A percentile compares a stretch with the other conserved stretches of the same genome.
These are phyloP conservation scores for Aspergillus saccharolyticus DNA, from an alignment of 495 filamentous ascomycete species.

Conservation along the genomic window DNA sequence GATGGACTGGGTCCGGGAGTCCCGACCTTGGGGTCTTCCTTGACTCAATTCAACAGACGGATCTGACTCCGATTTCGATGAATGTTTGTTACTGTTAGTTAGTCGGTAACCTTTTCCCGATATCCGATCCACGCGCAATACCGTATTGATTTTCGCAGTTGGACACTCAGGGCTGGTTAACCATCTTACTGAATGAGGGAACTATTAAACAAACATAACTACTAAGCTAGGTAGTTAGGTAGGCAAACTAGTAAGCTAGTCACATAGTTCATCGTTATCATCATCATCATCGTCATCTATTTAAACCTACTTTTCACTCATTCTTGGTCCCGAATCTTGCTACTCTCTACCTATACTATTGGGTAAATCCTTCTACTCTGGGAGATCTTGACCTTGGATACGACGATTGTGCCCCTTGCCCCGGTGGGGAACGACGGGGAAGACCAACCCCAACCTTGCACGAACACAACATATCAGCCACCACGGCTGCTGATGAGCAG, in stretches of 20 bases:
- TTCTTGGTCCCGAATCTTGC: not conserved
- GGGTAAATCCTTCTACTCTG: not conserved
- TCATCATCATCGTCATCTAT: not conserved
- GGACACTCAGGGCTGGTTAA: not conserved
- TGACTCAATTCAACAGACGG: not conserved
- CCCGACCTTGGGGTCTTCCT: not conserved
- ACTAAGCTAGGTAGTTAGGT: too few species aligned
- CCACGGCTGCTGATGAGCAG: not conserved
- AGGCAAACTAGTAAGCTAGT: too few species aligned
- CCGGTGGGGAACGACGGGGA: not conserved
- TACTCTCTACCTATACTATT: not conserved
- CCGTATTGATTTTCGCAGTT: not conserved
- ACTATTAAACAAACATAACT: too few species aligned
- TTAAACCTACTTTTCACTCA: not conserved
- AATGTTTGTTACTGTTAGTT: too few species aligned
- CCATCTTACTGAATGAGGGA: too few species aligned
- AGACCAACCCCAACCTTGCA: not conserved
- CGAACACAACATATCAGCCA: not conserved
- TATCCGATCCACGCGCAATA: not conserved
- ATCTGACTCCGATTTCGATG: not conserved
- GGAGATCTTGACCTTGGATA: not conserved
- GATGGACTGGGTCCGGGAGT: too few species aligned
- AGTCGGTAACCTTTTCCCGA: not conserved
- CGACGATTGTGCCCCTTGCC: not conserved
- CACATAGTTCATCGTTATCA: too few species aligned